These are phyloP conservation scores for Isabelozyma pseudorhagii DNA, from an alignment of 805 yeast species.

Conservation along the genomic window DNA sequence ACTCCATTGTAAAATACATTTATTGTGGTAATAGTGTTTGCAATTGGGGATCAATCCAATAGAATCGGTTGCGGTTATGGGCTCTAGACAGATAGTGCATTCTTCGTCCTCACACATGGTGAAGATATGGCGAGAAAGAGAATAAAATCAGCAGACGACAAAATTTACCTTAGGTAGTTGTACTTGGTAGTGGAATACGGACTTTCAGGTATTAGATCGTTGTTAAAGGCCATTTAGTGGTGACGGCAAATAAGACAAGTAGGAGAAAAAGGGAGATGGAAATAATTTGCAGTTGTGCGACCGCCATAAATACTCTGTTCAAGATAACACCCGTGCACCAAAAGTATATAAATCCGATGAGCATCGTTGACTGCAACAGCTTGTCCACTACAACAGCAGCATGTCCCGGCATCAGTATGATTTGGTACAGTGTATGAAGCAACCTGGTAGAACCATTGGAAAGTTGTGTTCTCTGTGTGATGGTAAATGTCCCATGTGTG, in stretches of 20 bases:
- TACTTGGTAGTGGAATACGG: too few relatives aligned
- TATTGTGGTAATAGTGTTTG: constrained; percentile 53
- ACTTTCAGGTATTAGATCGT: too few relatives aligned
- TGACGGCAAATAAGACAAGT: background rate
- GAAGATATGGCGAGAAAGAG: too few relatives aligned
- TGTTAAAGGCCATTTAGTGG: background rate
- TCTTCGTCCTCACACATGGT: constrained; percentile 17
- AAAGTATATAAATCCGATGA: too few relatives aligned
- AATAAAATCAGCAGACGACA: too few relatives aligned
- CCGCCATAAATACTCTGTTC: background rate
- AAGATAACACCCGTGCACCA: too few relatives aligned
- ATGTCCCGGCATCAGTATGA: constrained; percentile 94
- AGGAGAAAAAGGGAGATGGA: background rate
- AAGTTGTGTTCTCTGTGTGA: constrained; percentile 81
- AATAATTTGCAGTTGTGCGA: constrained; percentile 2
- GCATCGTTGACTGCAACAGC: too few relatives aligned
- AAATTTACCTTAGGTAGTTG: too few relatives aligned
- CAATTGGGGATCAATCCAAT: constrained; percentile 36
- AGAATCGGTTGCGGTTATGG: constrained; percentile 7
- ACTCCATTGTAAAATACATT: constrained; percentile 59
- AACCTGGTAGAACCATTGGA: constrained; percentile 74
- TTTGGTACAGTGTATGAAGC: constrained; percentile 77
- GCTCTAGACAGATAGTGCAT: constrained; percentile 63
- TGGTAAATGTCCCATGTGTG: constrained; percentile 89
- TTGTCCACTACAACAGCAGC: background rate